Evolutionary conservation across 1,284 basidiomycete species (phyloP).

Genomic region (Fomitiporia mediterranea): DNA sequence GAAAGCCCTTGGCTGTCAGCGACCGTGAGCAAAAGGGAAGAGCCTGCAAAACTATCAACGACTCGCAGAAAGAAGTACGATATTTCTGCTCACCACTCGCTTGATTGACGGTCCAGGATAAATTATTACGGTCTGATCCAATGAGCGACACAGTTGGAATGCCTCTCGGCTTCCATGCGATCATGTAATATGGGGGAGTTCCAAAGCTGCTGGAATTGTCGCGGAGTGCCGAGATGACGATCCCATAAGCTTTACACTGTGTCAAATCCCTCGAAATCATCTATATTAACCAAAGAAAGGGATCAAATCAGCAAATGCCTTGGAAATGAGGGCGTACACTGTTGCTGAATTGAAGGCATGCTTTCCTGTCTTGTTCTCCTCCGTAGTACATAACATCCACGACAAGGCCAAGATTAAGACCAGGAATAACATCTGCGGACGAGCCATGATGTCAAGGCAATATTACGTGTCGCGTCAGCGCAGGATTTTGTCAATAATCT

Average conservation of each 20-base stretch:
- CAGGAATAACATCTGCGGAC: too few species aligned
- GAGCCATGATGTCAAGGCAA: too few species aligned
- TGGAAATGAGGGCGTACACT: too few species aligned
- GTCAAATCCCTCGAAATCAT: neutral
- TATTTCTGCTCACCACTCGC: constrained; percentile 33
- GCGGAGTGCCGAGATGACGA: neutral
- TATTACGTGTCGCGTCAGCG: neutral
- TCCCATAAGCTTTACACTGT: constrained; percentile 1
- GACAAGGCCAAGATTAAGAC: too few species aligned
- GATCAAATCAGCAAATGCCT: too few species aligned
- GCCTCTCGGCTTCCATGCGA: constrained; percentile 39
- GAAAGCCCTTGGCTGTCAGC: constrained; percentile 40
- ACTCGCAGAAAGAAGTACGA: too few species aligned
- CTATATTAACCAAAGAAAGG: neutral
- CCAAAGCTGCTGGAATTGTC: constrained; percentile 23
- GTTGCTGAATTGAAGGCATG: neutral
- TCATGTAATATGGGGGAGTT: constrained; percentile 46
- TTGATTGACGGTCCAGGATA: constrained; percentile 42
- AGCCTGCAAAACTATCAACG: constrained; percentile 34
- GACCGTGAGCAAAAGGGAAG: constrained; percentile 38
- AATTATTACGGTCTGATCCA: constrained; percentile 34
- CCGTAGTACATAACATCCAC: too few species aligned
- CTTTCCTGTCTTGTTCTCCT: neutral
- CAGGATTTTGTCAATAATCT: neutral
- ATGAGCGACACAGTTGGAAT: constrained; percentile 37